Conservation (phyloP, 129 eudicot species). For the Tagetes patula region DNA sequence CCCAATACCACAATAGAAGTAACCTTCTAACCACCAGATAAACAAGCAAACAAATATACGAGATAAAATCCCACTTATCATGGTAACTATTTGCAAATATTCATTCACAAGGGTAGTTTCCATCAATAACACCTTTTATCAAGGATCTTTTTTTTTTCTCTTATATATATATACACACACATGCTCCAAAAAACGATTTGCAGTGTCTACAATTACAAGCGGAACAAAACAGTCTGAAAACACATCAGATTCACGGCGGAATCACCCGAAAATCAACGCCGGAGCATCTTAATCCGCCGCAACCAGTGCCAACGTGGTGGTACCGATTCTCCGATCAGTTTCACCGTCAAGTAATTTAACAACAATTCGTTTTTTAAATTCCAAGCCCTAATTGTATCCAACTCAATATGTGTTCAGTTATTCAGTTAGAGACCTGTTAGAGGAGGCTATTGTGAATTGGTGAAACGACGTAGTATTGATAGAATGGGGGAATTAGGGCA, state of each 20-base stretch:
- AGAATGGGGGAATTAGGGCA: slow-evolving; percentile 83
- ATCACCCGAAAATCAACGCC: slow-evolving; percentile 33
- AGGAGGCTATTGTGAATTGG: slow-evolving; percentile 22
- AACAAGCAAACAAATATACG: too few species aligned
- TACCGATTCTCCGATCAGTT: slow-evolving; percentile 27
- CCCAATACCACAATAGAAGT: too few species aligned
- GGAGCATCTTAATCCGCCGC: slow-evolving; percentile 26
- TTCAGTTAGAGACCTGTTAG: background rate
- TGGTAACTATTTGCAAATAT: too few species aligned
- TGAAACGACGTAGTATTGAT: slow-evolving; percentile 11
- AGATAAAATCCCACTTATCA: too few species aligned
- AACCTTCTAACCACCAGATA: too few species aligned
- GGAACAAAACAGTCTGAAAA: slow-evolving; percentile 17
- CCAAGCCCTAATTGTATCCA: slow-evolving; percentile 34
- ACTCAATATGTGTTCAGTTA: slow-evolving; percentile 16
- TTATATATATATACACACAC: slow-evolving; percentile 1
- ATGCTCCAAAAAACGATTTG: slow-evolving; percentile 12
- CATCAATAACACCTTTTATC: slow-evolving; percentile 13
- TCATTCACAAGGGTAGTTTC: slow-evolving; percentile 14
- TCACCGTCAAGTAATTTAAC: background rate
- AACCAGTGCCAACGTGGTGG: slow-evolving; percentile 18
- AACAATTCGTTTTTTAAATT: slow-evolving; percentile 14
- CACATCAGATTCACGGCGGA: slow-evolving; percentile 37
- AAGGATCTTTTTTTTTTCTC: background rate
- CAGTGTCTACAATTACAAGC: slow-evolving; percentile 19